Base-by-base conservation (phyloP, 2,329 filamentous ascomycete genomes). In the Diplocarpon rosae region DNA sequence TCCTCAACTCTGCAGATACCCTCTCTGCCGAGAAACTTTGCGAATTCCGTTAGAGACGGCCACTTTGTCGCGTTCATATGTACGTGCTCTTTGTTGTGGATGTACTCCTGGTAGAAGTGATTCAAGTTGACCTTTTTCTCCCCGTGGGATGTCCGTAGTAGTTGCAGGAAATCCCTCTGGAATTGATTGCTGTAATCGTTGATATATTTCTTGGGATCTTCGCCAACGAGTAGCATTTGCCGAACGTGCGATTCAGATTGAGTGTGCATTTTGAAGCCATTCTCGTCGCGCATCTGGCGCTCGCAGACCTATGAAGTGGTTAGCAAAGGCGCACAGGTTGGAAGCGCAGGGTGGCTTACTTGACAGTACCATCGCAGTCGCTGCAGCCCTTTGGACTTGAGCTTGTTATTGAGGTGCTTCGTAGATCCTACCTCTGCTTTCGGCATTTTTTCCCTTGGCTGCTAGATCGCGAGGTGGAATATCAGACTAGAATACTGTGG, bases 31-130 rank as follows among this genome's bases (percentile, higher is more conserved):
- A 98, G 67, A 58, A 85, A 69, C 60, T 95, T 94, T 12, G 85
- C 86, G 60, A 95, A 94, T 56, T 96, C 88, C 2, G 88, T 90
- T 55, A 98, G 66, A 43, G 78, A 85, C 3, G 81, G 76, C 88
- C 88, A 96, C 58, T 83, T 82, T 0, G 92, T 96, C 7, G 87
- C 73, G 64, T 95, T 95, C 84, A 96, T 88, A 62, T 96, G 92
- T 8, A 92, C 70, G 61, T 96, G 90, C 58, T 87, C 75, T 63
- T 89, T 88, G 55, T 90, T 83, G 13, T 78, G 73, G 55, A 96
- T 95, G 58, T 94, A 92, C 59, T 89, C 82, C 62, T 96, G 87
- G 65, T 98, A 98, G 63, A 96, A 96, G 50, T 85, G 80, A 59
- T 98, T 98, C 41, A 89, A 77, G 29, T 89, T 76, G 1, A 96